phyloP scores from a whole-genome alignment of 2,329 filamentous ascomycete genomes.

The Xylariales sp. region DNA sequence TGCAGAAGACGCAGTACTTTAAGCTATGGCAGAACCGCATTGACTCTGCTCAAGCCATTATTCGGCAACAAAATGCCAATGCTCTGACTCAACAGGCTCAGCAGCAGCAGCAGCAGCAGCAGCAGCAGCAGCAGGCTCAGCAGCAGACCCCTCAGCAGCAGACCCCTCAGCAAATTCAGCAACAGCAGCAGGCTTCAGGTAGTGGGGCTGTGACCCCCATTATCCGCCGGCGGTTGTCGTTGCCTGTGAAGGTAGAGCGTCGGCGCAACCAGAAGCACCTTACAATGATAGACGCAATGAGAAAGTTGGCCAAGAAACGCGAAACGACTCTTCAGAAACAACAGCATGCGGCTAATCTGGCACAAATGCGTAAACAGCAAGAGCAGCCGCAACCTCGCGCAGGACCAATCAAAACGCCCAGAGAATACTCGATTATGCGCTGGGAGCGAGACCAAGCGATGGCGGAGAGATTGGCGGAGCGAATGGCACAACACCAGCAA shows the following conservation, averaged over 20 bases:
- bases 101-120: slow-evolving; percentile 20
- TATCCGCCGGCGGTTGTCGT: slow-evolving; percentile 65
- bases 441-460: slow-evolving; percentile 76
- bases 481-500: slow-evolving; percentile 53
- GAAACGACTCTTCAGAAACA: slow-evolving; percentile 84
- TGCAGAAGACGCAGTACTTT: slow-evolving; percentile 95
- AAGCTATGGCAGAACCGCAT: slow-evolving; percentile 62
- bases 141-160: slow-evolving; percentile 47
- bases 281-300: slow-evolving; percentile 88
- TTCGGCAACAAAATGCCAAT: slow-evolving; percentile 49
- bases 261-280: slow-evolving; percentile 83
- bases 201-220: slow-evolving; percentile 41
- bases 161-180: no score
- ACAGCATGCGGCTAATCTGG: slow-evolving; percentile 71
- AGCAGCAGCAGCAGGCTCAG: slow-evolving; percentile 25
- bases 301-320: slow-evolving; percentile 90
- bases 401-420: slow-evolving; percentile 67
- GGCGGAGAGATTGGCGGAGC: slow-evolving; percentile 56
- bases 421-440: slow-evolving; percentile 86
- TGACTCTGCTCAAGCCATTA: slow-evolving; percentile 52
- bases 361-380: slow-evolving; percentile 76
- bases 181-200: slow-evolving; percentile 26
- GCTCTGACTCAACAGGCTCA: slow-evolving; percentile 30
- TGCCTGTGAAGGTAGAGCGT: slow-evolving; percentile 80
- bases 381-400: slow-evolving; percentile 49